These are phyloP conservation scores for Leishmania arabica DNA, from an alignment of 208 protist genomes.

Conservation along the genomic window DNA sequence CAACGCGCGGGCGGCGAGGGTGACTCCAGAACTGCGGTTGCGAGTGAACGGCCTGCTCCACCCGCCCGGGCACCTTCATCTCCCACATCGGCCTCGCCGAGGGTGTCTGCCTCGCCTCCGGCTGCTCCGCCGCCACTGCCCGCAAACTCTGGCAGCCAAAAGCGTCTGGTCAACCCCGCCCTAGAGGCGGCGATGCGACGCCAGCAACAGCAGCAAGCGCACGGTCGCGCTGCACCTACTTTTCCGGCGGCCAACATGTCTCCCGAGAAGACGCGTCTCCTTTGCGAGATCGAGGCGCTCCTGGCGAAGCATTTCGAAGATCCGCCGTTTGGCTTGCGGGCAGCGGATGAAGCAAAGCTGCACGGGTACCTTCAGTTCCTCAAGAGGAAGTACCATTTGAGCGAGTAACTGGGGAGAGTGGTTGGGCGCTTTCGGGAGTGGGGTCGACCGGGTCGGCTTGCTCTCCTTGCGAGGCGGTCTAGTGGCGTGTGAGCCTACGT, in stretches of 20 bases:
- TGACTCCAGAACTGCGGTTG: neutral
- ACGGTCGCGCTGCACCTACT: neutral
- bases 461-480: neutral
- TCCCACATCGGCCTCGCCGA: neutral
- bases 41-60: neutral
- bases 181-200: conserved; percentile 81
- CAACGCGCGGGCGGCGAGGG: neutral
- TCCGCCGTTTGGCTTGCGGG: conserved; percentile 73
- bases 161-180: conserved; percentile 41
- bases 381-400: conserved; percentile 49
- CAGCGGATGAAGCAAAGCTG: conserved; percentile 68
- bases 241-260: conserved; percentile 26
- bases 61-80: neutral
- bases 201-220: conserved; percentile 46
- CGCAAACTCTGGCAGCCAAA: neutral
- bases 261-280: conserved; percentile 51
- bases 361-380: conserved; percentile 66
- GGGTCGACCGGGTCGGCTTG: too few species aligned
- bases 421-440: neutral
- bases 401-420: neutral
- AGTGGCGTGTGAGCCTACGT: neutral
- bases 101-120: neutral
- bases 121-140: neutral
- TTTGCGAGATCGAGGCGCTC: conserved; percentile 63
- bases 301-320: conserved; percentile 46